Base-by-base conservation (phyloP, 805 yeast genomes). In the Metschnikowia kofuensis region DNA sequence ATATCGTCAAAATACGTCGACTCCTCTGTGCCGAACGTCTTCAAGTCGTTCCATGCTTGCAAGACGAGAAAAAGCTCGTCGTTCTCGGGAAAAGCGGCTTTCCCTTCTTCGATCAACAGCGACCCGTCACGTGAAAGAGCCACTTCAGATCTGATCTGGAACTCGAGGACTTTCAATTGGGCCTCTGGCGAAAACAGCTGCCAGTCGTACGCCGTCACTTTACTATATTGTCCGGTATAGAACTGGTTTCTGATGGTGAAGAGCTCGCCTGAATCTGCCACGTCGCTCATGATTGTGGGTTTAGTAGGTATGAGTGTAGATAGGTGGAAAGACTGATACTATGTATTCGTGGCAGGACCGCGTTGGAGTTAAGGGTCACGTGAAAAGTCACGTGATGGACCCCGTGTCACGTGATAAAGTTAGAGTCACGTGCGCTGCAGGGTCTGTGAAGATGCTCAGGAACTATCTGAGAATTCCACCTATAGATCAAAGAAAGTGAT, bases 211-310 rank as follows among this genome's bases (percentile, higher is more conserved):
- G 68, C 61, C 40, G 69, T 57, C 2, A 78, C 80, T 56, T 75
- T 70, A 11, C 67, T 59, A 60, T 74, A 79, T 57, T 81, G 83
- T 43, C 83, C 82, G 11, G 85, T 78, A 64, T 77, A 83, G 67
- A 81, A 84, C 50, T 78, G 79, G 58, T 80, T 84, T 55, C 80
- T 76, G 27, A 83, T 64, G 14, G 73, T 74, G 64, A 75, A 83
- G 35, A 79, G 70, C 57, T 82, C 85, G 63, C 75, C 74, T 7
- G 76, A 69, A 53, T 71, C 76, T 40, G 70, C 60, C 47, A 69
- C 69, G 35, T 63, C 63, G 50, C 68, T 72, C 77, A 72, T 37
- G 40, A 16, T 16, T 37, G 11, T 26, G 40, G 13, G 40, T 10
- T 12, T 16, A 21, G 13, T 28, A 5, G 15, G 27, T 2, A 11